Evolutionary conservation across 2,329 filamentous ascomycete genomes (phyloP).

Genomic region (Penicillium vulpinum): DNA sequence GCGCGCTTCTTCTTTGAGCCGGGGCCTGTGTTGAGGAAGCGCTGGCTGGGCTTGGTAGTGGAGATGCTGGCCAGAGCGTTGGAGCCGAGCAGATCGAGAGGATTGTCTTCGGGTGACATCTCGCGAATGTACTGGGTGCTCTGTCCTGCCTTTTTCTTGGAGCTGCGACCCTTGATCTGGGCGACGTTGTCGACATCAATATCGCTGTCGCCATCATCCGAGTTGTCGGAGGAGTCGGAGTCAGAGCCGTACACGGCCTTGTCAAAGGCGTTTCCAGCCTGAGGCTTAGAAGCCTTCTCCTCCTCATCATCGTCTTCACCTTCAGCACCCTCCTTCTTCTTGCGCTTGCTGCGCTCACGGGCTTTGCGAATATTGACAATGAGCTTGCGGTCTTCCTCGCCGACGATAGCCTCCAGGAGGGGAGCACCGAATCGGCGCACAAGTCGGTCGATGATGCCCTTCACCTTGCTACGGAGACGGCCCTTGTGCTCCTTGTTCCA

Average conservation of each 20-base stretch:
- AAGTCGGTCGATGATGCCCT: conserved; percentile 95
- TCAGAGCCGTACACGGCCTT: conserved; percentile 88
- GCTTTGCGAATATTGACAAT: conserved; percentile 94
- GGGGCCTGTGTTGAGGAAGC: conserved; percentile 43
- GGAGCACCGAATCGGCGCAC: conserved; percentile 87
- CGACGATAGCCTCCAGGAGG: conserved; percentile 74
- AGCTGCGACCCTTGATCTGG: conserved; percentile 41
- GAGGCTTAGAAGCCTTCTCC: conserved; percentile 48
- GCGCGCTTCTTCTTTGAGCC: conserved; percentile 42
- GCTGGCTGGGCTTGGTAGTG: conserved; percentile 72
- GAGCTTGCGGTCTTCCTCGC: conserved; percentile 83
- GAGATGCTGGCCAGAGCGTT: conserved; percentile 90
- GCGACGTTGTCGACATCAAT: conserved; percentile 42
- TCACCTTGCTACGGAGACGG: conserved; percentile 94
- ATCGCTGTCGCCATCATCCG: conserved; percentile 58
- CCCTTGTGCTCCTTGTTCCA: conserved; percentile 99
- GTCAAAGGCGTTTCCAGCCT: conserved; percentile 89
- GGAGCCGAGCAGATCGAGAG: conserved; percentile 87
- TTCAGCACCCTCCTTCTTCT: conserved; percentile 68
- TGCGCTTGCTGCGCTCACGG: conserved; percentile 84
- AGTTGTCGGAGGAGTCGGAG: conserved; percentile 59
- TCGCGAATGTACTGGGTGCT: conserved; percentile 79
- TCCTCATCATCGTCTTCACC: conserved; percentile 59
- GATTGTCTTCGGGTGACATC: conserved; percentile 76
- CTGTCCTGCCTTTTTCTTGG: conserved; percentile 50